A percentile compares a stretch with the other conserved stretches of the same genome.
phyloP scores from a whole-genome alignment of 495 filamentous ascomycete genomes.

The Aspergillus steynii region DNA sequence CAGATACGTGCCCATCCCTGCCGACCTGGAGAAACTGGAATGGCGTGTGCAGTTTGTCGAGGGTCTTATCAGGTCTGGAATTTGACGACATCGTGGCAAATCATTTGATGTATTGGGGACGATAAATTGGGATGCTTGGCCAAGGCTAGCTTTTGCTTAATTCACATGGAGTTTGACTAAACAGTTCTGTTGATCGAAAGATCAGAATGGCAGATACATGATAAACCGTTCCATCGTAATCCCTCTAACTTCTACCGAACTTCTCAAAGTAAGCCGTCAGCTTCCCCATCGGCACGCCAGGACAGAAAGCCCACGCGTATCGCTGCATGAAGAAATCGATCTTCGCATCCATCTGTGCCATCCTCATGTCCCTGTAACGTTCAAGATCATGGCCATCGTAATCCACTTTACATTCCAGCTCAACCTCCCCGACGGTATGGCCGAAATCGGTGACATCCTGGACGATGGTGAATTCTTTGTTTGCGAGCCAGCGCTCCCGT shows the following conservation, averaged over 20 bases:
- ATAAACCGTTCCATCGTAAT: not conserved
- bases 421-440: constrained; percentile 5
- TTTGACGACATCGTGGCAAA: not conserved
- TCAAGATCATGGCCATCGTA: not conserved
- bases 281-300: constrained; percentile 9
- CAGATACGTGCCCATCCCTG: not conserved
- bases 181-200: not conserved
- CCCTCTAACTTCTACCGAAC: not conserved
- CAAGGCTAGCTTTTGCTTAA: not conserved
- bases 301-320: constrained; percentile 11
- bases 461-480: constrained; percentile 7
- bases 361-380: not conserved
- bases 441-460: constrained; percentile 11
- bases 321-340: constrained; percentile 6
- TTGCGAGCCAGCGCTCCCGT: constrained; percentile 1
- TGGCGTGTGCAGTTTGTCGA: constrained; percentile 6
- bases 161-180: not conserved
- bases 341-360: constrained; percentile 9
- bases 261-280: constrained; percentile 13
- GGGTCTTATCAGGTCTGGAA: constrained; percentile 1
- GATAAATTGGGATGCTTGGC: not conserved
- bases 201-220: not conserved
- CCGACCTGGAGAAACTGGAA: not conserved
- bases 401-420: not conserved
- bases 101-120: not conserved